These are phyloP conservation scores for Cryptococcus floricola DNA, from an alignment of 1,284 basidiomycete species.

Conservation along the genomic window DNA sequence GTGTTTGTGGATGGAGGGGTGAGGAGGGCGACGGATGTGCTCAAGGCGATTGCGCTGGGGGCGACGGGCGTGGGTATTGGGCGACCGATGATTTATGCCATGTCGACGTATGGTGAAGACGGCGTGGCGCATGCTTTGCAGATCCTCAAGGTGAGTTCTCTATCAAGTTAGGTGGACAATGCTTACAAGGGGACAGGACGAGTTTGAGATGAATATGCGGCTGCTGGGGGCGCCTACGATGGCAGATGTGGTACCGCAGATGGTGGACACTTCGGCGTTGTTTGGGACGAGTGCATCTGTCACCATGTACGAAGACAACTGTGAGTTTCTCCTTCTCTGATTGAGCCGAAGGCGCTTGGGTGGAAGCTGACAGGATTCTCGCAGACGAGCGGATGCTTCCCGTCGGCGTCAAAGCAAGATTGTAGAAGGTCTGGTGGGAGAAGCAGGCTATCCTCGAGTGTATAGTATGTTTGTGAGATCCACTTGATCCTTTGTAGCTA, in stretches of 20 bases:
- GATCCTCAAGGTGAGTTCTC: constrained; percentile 63
- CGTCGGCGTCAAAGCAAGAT: constrained; percentile 24
- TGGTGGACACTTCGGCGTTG: constrained; percentile 71
- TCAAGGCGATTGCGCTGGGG: constrained; percentile 88
- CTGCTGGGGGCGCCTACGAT: constrained; percentile 76
- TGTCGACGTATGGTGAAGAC: constrained; percentile 78
- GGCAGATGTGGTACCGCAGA: constrained; percentile 71
- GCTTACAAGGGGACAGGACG: constrained; percentile 58
- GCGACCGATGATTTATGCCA: constrained; percentile 83
- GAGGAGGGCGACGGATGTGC: constrained; percentile 80
- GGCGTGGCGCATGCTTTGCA: constrained; percentile 71
- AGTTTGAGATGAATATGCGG: constrained; percentile 91
- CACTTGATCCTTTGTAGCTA: too few species aligned
- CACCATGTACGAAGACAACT: constrained; percentile 70
- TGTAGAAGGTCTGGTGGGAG: constrained; percentile 55
- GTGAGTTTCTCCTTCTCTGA: constrained; percentile 52
- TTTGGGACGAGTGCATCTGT: constrained; percentile 62
- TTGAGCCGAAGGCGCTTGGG: too few species aligned
- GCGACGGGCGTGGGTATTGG: constrained; percentile 68
- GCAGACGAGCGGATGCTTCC: constrained; percentile 30
- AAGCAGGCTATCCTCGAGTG: constrained; percentile 7
- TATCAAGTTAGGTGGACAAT: background rate
- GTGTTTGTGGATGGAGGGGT: constrained; percentile 92
- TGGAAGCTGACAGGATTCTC: background rate
- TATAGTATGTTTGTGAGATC: too few species aligned